A percentile compares a stretch with the other conserved stretches of the same genome.
These are phyloP conservation scores for Sclerotinia spermophila DNA, from an alignment of 2,329 filamentous ascomycete genomes.

Conservation along the genomic window DNA sequence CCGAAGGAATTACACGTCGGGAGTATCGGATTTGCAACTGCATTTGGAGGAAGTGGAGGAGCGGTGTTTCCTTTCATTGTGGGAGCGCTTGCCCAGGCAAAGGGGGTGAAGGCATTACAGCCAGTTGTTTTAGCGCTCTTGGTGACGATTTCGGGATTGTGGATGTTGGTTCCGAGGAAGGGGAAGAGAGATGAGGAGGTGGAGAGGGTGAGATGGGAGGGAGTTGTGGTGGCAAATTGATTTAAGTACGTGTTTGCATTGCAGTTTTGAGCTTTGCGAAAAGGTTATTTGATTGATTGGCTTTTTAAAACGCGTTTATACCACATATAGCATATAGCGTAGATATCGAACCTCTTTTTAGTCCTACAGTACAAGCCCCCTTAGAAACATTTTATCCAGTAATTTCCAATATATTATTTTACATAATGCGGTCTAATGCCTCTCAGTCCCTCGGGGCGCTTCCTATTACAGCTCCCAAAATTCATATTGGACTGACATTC, in stretches of 20 bases:
- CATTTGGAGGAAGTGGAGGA: conserved; percentile 65
- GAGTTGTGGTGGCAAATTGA: background rate
- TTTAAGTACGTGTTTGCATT: too few species aligned
- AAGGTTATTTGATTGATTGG: background rate
- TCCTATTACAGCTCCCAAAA: background rate
- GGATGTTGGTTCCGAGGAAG: conserved; percentile 42
- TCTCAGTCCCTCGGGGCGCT: background rate
- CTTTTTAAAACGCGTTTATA: background rate
- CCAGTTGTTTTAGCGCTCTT: conserved; percentile 52
- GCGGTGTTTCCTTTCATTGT: conserved; percentile 64
- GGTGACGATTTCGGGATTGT: conserved; percentile 45
- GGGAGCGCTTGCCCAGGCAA: conserved; percentile 60
- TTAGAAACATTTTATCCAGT: background rate
- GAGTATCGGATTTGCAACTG: conserved; percentile 75
- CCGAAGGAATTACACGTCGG: conserved; percentile 70
- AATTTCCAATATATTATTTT: too few species aligned
- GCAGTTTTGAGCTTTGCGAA: background rate
- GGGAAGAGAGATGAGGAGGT: conserved; percentile 29
- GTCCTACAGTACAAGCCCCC: background rate
- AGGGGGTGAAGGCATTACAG: conserved; percentile 55
- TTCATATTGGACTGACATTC: background rate
- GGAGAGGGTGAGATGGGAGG: conserved; percentile 21
- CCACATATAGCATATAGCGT: background rate
- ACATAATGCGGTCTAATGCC: background rate
- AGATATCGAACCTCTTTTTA: background rate